A percentile compares a stretch with the other conserved stretches of the same genome.
phyloP scores from a whole-genome alignment of 2,329 filamentous ascomycete species.

The Pyrenochaeta sp. region DNA sequence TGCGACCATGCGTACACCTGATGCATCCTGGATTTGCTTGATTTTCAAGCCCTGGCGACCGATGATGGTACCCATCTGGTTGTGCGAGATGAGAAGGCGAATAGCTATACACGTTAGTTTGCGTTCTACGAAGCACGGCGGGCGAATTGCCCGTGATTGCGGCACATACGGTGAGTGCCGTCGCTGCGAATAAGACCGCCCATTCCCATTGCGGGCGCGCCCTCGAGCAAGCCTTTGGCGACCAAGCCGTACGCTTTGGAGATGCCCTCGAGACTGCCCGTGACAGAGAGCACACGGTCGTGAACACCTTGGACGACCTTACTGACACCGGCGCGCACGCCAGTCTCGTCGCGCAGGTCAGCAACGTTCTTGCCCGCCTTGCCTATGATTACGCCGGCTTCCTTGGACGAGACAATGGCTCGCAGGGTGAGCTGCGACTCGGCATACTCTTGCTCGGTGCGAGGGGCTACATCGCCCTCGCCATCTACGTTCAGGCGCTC shows the following conservation, averaged over 20 bases:
- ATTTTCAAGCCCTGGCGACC: constrained; percentile 96
- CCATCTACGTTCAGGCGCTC: constrained; percentile 50
- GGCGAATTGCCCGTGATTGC: background rate
- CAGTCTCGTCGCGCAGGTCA: constrained; percentile 95
- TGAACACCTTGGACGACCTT: constrained; percentile 98
- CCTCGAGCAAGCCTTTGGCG: constrained; percentile 88
- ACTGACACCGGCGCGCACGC: constrained; percentile 96
- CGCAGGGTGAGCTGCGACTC: constrained; percentile 91
- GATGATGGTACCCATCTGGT: constrained; percentile 99
- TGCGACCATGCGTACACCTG: constrained; percentile 97
- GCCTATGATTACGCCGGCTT: constrained; percentile 98
- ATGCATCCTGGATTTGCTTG: constrained; percentile 98
- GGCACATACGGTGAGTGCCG: constrained; percentile 88
- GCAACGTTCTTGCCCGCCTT: constrained; percentile 99
- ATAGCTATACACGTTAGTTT: constrained; percentile 70
- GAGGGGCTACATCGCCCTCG: constrained; percentile 77
- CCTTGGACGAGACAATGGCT: constrained; percentile 98
- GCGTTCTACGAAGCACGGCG: background rate
- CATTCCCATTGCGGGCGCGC: constrained; percentile 95
- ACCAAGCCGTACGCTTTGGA: constrained; percentile 94
- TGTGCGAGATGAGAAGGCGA: constrained; percentile 97
- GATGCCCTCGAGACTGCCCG: constrained; percentile 86
- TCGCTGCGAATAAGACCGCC: constrained; percentile 83
- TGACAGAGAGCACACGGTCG: constrained; percentile 95
- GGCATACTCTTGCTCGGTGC: constrained; percentile 97